phyloP scores from a whole-genome alignment of 768 basidiomycete species.

The Hysterangium stoloniferum region DNA sequence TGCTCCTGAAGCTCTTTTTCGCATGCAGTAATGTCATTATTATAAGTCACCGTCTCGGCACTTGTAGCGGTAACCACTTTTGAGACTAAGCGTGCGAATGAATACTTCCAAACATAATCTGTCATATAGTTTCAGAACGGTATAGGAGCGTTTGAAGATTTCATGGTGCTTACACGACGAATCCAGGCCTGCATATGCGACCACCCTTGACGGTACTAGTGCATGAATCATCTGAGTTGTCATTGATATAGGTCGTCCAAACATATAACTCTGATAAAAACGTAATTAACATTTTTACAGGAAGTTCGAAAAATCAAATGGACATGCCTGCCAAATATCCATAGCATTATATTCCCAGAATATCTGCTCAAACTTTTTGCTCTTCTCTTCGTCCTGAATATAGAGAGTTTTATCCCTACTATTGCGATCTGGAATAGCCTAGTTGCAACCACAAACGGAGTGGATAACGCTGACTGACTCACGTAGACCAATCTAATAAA shows the following conservation, averaged over 20 bases:
- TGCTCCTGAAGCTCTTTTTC: conserved; percentile 7
- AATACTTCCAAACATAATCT: conserved; percentile 6
- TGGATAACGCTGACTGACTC: no score
- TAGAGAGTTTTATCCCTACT: no score
- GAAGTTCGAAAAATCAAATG: no score
- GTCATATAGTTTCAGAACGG: no score
- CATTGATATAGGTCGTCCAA: conserved; percentile 10
- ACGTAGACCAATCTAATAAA: no score
- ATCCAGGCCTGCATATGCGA: neutral
- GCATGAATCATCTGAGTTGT: neutral
- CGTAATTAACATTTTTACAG: neutral
- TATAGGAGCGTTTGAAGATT: neutral
- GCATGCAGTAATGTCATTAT: neutral
- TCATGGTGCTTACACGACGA: conserved; percentile 4
- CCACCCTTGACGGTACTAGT: neutral
- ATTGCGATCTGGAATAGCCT: no score
- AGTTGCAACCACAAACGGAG: no score
- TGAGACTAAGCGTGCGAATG: conserved; percentile 4
- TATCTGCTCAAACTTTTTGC: neutral
- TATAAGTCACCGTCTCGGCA: neutral
- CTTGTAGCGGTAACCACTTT: neutral
- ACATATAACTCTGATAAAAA: conserved; percentile 9
- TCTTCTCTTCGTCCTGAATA: no score
- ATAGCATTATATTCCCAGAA: conserved; percentile 10
- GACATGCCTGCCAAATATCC: conserved; percentile 9